Base-by-base conservation (phyloP, 176 grass and related monocot species). In the Saccharum officinarum region DNA sequence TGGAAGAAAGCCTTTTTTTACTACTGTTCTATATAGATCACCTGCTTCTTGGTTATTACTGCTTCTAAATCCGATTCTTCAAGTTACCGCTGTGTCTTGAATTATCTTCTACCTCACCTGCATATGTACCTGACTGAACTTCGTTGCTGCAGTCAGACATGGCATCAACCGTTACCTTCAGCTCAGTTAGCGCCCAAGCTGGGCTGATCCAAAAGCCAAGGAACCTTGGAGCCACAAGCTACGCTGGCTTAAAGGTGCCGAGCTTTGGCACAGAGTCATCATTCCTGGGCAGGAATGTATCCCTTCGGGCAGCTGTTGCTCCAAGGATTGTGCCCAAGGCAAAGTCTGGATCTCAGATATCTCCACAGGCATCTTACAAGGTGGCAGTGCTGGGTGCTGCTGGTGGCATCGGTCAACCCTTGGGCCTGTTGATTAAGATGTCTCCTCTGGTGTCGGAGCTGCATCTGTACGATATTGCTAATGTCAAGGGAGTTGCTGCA, bases 401-500 rank as follows among this genome's bases (percentile, higher is more conserved):
- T 26, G 94, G 94, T 34, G 94, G 94, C 60, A 97, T 97, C n/a
- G 94, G 94, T 13, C 94, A 97, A 17, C 94, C 94, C 6, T 39
- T 97, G 40, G 78, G 88, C 33, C 84, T 97, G 40, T 84, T 97
- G 49, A 85, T 97, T 15, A 97, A 97, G 86, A 97, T 97, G 94
- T 97, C 94, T 64, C 94, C 94, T 78, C 78, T 97, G 41, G 84
- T 97, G 25, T 93, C 94, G 0, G 78, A 34, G 20, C 85, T 97
- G 85, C 91, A 89, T 74, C 84, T 96, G 5, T 97, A 97, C 30
- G 91, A 97, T 93, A 97, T 97, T 70, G 94, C 94, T 7, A 97
- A 97, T 85, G 94, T 93, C 72, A 97, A 97, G 92, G 94, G 91
- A 37, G 94, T 97, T 66, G 91, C 94, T 39, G 91, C 94, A 14